These are phyloP conservation scores for Takakia lepidozioides DNA, from an alignment of 225 moss, liverwort and hornwort species.

Conservation along the genomic window DNA sequence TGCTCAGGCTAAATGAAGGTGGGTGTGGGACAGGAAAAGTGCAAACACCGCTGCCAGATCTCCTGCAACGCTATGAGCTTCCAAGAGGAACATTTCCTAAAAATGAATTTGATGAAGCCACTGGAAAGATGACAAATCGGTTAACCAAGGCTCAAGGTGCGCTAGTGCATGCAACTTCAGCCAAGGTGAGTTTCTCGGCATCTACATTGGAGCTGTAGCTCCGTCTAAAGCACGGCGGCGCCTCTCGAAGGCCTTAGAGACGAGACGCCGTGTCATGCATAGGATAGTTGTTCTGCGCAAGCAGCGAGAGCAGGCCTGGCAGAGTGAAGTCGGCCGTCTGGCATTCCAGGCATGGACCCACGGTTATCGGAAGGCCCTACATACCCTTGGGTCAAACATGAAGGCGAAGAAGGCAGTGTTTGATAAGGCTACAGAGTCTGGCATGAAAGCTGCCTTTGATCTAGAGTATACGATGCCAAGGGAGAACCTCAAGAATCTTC, in stretches of 20 bases:
- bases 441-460: conserved; percentile 38
- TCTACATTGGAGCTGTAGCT: conserved; percentile 35
- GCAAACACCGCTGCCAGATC: conserved; percentile 77
- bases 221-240: conserved; percentile 38
- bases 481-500: conserved; percentile 30
- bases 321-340: conserved; percentile 26
- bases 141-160: conserved; percentile 7
- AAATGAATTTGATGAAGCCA: conserved; percentile 74
- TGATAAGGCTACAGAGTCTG: conserved; percentile 46
- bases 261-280: conserved; percentile 49
- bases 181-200: conserved; percentile 41
- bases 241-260: conserved; percentile 41
- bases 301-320: conserved; percentile 42
- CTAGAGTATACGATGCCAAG: conserved; percentile 23
- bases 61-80: conserved; percentile 67
- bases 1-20: not conserved
- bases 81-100: conserved; percentile 74
- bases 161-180: conserved; percentile 26
- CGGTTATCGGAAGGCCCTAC: conserved; percentile 46
- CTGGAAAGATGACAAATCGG: conserved; percentile 37
- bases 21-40: conserved; percentile 53
- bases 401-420: conserved; percentile 42
- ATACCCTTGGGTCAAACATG: conserved; percentile 41
- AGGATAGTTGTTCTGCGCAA: conserved; percentile 44
- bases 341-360: conserved; percentile 34